A percentile compares a stretch with the other conserved stretches of the same genome.
Evolutionary conservation across 1,139 yeast genomes (phyloP).

Genomic region (Arxiozyma slooffiae): DNA sequence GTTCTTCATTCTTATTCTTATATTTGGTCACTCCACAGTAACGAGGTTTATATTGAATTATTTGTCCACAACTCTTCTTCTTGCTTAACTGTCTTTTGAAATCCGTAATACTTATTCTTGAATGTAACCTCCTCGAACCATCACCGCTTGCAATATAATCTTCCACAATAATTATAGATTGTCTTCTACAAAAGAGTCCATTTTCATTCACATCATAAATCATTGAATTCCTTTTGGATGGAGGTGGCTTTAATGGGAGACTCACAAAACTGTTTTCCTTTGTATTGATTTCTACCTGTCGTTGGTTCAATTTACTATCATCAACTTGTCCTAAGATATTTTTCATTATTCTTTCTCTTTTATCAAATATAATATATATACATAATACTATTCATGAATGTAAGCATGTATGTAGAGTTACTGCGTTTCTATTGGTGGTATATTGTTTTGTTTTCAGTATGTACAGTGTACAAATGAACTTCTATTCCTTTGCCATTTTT

Average conservation of each 20-base stretch:
- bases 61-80: not conserved
- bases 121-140: not conserved
- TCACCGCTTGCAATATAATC: not conserved
- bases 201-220: not conserved
- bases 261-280: not conserved
- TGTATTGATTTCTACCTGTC: not conserved
- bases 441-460: too few species aligned
- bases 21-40: not conserved
- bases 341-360: not conserved
- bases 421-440: too few species aligned
- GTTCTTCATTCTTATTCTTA: not conserved
- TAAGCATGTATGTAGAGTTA: too few species aligned
- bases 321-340: not conserved
- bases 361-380: too few species aligned
- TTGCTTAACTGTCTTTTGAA: not conserved
- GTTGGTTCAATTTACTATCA: not conserved
- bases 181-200: not conserved
- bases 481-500: too few species aligned
- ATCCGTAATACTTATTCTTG: not conserved
- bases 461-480: too few species aligned
- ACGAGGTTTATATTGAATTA: not conserved
- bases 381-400: too few species aligned
- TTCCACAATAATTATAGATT: not conserved
- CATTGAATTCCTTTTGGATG: not conserved
- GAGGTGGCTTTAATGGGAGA: conserved; percentile 1